phyloP scores from a whole-genome alignment of 164 flowering plant species.

The Macadamia integrifolia region DNA sequence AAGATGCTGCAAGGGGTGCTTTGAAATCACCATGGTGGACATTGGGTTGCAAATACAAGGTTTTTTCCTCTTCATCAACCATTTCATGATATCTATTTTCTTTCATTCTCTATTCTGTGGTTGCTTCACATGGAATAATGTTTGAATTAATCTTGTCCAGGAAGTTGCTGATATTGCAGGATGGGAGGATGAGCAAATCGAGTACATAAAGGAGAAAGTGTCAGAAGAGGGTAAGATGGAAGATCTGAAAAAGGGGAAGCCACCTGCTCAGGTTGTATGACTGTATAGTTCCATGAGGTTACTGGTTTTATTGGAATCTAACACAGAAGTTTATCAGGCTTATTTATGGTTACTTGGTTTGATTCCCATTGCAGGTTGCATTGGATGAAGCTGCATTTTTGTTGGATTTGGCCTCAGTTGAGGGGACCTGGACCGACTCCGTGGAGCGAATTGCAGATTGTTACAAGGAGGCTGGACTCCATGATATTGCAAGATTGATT shows the following conservation, averaged over 20 bases:
- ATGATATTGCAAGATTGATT: constrained; percentile 62
- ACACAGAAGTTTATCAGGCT: neutral
- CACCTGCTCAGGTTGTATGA: constrained; percentile 60
- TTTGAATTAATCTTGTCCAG: constrained; percentile 28
- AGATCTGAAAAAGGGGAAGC: constrained; percentile 78
- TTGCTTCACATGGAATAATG: neutral
- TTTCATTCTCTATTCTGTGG: neutral
- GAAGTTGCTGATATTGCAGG: constrained; percentile 80
- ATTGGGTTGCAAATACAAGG: constrained; percentile 80
- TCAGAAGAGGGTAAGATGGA: constrained; percentile 71
- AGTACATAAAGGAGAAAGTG: constrained; percentile 63
- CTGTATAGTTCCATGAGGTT: neutral
- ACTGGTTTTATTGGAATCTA: neutral
- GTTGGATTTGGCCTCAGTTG: constrained; percentile 82
- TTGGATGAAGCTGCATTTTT: constrained; percentile 92
- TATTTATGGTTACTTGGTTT: neutral
- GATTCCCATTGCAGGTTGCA: constrained; percentile 45
- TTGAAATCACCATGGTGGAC: constrained; percentile 98
- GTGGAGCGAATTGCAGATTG: constrained; percentile 69
- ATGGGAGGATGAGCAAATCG: constrained; percentile 92
- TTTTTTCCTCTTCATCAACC: constrained; percentile 6
- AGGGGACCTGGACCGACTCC: constrained; percentile 72
- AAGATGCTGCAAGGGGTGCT: constrained; percentile 90
- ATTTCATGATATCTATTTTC: neutral
- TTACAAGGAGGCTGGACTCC: constrained; percentile 69